phyloP scores from a whole-genome alignment of 306 rosid genomes.

The Pachyrhizus erosus region DNA sequence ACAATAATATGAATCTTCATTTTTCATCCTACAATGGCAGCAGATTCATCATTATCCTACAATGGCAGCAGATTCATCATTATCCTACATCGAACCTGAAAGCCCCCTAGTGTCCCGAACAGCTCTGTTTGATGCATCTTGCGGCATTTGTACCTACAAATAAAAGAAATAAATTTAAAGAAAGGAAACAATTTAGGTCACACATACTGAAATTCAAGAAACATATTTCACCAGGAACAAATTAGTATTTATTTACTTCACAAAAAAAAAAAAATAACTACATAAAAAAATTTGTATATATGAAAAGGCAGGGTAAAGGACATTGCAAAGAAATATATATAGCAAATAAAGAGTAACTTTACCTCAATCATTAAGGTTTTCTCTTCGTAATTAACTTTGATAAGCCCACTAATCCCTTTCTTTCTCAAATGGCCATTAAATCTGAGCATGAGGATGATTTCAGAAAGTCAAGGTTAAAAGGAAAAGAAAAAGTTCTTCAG shows the following conservation, averaged over 20 bases:
- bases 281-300: not conserved
- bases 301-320: not conserved
- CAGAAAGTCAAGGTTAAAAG: not conserved
- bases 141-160: slow-evolving; percentile 92
- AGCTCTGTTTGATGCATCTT: slow-evolving; percentile 80
- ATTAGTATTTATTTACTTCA: not conserved
- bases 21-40: slow-evolving; percentile 22
- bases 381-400: slow-evolving; percentile 69
- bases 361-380: slow-evolving; percentile 86
- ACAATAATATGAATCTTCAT: not conserved
- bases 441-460: slow-evolving; percentile 51
- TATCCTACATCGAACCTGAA: slow-evolving; percentile 67
- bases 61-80: slow-evolving; percentile 37
- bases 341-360: slow-evolving; percentile 40
- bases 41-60: slow-evolving; percentile 30
- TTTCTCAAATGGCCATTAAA: slow-evolving; percentile 80
- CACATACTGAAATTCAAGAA: slow-evolving; percentile 37
- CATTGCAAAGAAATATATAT: not conserved
- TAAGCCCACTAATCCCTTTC: slow-evolving; percentile 88
- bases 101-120: slow-evolving; percentile 90
- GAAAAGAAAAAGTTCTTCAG: not conserved
- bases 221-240: slow-evolving; percentile 1
- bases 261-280: not conserved
- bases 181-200: slow-evolving; percentile 19
- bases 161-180: not conserved